Evolutionary conservation across 1,139 yeast species (phyloP).

Genomic region (Debaryomycetaceae sp.): DNA sequence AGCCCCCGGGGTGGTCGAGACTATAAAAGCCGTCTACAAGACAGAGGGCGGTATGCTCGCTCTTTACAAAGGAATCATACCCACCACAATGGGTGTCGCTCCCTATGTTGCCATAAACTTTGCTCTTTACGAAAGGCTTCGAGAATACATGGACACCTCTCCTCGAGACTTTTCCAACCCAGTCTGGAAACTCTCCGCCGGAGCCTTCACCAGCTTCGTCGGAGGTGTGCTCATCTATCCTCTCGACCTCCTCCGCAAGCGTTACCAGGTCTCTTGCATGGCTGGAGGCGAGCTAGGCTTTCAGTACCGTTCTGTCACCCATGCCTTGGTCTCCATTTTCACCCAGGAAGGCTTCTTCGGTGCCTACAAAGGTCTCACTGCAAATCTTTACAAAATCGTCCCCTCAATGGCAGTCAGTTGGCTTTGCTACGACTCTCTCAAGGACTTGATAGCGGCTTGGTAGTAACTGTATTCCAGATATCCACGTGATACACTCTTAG

Average conservation of each 20-base stretch:
- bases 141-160: conserved; percentile 51
- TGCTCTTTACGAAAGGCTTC: conserved; percentile 78
- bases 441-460: conserved; percentile 38
- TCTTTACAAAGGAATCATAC: conserved; percentile 78
- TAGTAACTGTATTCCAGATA: conserved; percentile 8
- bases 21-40: conserved; percentile 55
- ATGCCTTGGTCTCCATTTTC: conserved; percentile 69
- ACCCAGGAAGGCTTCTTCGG: conserved; percentile 75
- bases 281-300: conserved; percentile 76
- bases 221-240: conserved; percentile 93
- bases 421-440: conserved; percentile 75
- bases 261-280: conserved; percentile 91
- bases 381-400: conserved; percentile 84
- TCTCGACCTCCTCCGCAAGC: conserved; percentile 77
- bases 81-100: conserved; percentile 91
- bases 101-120: conserved; percentile 95
- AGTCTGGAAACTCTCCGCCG: conserved; percentile 63
- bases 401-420: conserved; percentile 96
- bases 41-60: conserved; percentile 82
- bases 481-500: conserved; percentile 3
- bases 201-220: conserved; percentile 63
- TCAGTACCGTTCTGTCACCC: conserved; percentile 66
- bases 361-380: conserved; percentile 82
- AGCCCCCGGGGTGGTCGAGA: conserved; percentile 69
- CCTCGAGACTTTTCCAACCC: conserved; percentile 40